A percentile compares a stretch with the other conserved stretches of the same genome.
Evolutionary conservation across 257 asterid genomes (phyloP).

Genomic region (Orobanche coerulescens): DNA sequence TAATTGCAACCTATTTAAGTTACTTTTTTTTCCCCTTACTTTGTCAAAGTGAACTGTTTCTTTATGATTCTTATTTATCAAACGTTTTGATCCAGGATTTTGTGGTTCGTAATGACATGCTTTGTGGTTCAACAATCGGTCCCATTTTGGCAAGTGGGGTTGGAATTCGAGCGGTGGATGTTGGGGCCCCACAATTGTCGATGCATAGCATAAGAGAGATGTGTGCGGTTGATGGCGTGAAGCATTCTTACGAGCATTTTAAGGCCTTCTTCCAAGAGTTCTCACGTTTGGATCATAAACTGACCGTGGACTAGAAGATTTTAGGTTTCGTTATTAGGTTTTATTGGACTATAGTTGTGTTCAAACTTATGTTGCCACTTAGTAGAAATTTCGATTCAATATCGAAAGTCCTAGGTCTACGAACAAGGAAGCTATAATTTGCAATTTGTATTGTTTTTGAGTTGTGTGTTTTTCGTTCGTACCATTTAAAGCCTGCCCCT

Average conservation of each 20-base stretch:
- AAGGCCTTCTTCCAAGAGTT: conserved; percentile 71
- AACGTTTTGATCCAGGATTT: conserved; percentile 49
- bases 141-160: conserved; percentile 93
- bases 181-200: conserved; percentile 86
- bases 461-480: no score
- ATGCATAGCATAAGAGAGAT: conserved; percentile 98
- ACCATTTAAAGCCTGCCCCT: no score
- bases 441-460: no score
- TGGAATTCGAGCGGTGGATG: conserved; percentile 84
- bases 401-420: no score
- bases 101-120: conserved; percentile 83
- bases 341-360: no score
- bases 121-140: conserved; percentile 92
- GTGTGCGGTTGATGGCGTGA: conserved; percentile 89
- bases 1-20: no score
- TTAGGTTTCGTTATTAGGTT: no score
- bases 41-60: not conserved
- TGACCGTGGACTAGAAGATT: conserved; percentile 65
- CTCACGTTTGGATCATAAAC: conserved; percentile 60
- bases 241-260: conserved; percentile 75
- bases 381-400: no score
- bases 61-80: not conserved
- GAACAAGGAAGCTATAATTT: no score
- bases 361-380: no score
- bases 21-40: no score